phyloP scores from a whole-genome alignment of 345 rosid species.

The Eucalyptus paniculata region DNA sequence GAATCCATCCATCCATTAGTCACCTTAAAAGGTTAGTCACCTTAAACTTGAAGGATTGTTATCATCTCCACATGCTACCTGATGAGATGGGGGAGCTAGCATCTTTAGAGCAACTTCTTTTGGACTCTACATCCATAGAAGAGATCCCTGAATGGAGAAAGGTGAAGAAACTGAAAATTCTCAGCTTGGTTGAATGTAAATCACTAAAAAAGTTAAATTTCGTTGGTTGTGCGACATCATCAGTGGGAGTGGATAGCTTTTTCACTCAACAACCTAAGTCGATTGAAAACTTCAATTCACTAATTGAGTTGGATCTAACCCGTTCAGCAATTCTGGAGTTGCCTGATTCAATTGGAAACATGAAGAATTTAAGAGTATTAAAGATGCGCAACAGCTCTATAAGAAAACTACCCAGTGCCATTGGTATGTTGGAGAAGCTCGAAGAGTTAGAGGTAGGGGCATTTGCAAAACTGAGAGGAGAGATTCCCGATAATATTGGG shows the following conservation, averaged over 20 bases:
- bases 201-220: neutral
- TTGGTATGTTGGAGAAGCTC: neutral
- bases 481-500: rapidly evolving
- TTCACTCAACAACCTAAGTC: rapidly evolving
- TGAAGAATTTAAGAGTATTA: no score
- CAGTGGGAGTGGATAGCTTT: no score
- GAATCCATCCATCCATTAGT: no score
- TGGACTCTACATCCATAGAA: neutral
- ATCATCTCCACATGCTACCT: no score
- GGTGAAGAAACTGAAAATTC: neutral
- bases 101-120: neutral
- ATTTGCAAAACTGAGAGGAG: rapidly evolving
- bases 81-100: neutral
- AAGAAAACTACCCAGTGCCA: neutral
- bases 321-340: no score
- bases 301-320: no score
- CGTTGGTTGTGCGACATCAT: rapidly evolving
- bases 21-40: no score
- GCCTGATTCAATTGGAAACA: no score
- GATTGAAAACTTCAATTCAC: no score
- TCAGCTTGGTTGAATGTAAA: neutral
- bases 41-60: no score
- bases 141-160: neutral
- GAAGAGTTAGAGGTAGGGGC: neutral
- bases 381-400: rapidly evolving